Percentiles rank a stretch among this genome's conserved stretches.
Evolutionary conservation across 305 asterid species (phyloP).

Genomic region (Plantago lanceolata): DNA sequence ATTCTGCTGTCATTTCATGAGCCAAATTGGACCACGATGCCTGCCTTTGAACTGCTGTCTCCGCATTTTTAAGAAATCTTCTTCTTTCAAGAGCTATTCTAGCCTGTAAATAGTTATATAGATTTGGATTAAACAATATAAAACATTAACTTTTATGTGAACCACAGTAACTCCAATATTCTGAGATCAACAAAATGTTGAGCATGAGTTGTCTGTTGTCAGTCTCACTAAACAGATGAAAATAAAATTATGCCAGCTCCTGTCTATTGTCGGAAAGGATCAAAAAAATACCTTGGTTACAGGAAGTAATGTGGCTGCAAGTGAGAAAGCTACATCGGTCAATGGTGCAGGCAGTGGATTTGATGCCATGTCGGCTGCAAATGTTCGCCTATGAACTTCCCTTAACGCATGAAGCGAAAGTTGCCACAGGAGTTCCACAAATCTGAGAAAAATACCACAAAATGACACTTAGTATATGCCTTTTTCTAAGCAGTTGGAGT

Average conservation of each 20-base stretch:
- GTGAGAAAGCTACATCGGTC: conserved; percentile 98
- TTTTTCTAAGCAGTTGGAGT: too few relatives aligned
- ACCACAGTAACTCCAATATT: neutral
- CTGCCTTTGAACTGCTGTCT: conserved; percentile 93
- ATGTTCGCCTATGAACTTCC: conserved; percentile 92
- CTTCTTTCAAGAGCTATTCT: conserved; percentile 98
- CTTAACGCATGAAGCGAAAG: conserved; percentile 96
- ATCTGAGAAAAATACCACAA: conserved; percentile 44
- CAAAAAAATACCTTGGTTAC: conserved; percentile 69
- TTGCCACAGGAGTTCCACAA: conserved; percentile 95
- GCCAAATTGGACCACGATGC: conserved; percentile 97
- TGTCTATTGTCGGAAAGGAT: neutral
- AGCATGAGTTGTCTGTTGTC: too few relatives aligned
- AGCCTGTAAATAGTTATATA: conserved; percentile 43
- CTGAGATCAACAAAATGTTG: too few relatives aligned
- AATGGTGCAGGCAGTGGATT: conserved; percentile 89
- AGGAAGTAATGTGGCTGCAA: conserved; percentile 94
- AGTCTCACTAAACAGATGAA: too few relatives aligned
- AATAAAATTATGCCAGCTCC: too few relatives aligned
- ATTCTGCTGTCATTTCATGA: conserved; percentile 99
- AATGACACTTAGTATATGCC: too few relatives aligned
- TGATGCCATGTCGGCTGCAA: conserved; percentile 83
- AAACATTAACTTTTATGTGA: too few relatives aligned
- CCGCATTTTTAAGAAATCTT: conserved; percentile 87
- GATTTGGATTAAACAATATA: too few relatives aligned